These are phyloP conservation scores for Passiflora organensis DNA, from an alignment of 345 rosid genomes.

Conservation along the genomic window DNA sequence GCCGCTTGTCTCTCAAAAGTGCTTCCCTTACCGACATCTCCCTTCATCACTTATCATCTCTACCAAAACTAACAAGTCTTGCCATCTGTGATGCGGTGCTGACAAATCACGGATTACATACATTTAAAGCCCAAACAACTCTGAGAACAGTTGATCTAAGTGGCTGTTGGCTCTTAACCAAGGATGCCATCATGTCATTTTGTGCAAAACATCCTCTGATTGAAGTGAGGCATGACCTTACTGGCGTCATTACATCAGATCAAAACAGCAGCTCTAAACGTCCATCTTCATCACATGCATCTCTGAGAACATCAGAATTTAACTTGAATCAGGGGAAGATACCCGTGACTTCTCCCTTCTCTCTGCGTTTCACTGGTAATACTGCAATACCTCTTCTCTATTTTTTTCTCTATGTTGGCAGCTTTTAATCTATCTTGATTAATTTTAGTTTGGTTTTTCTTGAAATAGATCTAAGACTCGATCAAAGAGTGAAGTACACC, in stretches of 20 bases:
- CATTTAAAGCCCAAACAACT: slow-evolving; percentile 48
- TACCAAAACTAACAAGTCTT: slow-evolving; percentile 51
- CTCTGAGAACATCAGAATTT: slow-evolving; percentile 13
- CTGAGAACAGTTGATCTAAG: slow-evolving; percentile 59
- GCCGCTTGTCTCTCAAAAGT: slow-evolving; percentile 50
- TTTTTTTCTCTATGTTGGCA: background rate
- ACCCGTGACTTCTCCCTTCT: slow-evolving; percentile 20
- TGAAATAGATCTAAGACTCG: slow-evolving; percentile 18
- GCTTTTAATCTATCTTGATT: background rate
- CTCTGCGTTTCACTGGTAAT: slow-evolving; percentile 17
- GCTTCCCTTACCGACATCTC: slow-evolving; percentile 63
- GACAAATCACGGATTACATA: slow-evolving; percentile 54
- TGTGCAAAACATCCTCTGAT: slow-evolving; percentile 45
- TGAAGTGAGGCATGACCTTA: slow-evolving; percentile 54
- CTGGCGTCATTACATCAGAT: slow-evolving; percentile 17
- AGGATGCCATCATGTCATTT: slow-evolving; percentile 43
- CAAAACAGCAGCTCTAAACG: slow-evolving; percentile 16
- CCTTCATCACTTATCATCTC: slow-evolving; percentile 49
- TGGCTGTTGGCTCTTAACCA: slow-evolving; percentile 87
- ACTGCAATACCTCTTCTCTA: background rate
- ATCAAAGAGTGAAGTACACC: slow-evolving; percentile 74
- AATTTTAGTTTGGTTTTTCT: background rate
- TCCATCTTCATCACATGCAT: slow-evolving; percentile 23
- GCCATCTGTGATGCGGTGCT: slow-evolving; percentile 58
- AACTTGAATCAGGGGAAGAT: slow-evolving; percentile 19